Percentiles rank a stretch among this genome's conserved stretches.
These are phyloP conservation scores for Fraxinus pennsylvanica DNA, from an alignment of 257 asterid genomes.

Conservation along the genomic window DNA sequence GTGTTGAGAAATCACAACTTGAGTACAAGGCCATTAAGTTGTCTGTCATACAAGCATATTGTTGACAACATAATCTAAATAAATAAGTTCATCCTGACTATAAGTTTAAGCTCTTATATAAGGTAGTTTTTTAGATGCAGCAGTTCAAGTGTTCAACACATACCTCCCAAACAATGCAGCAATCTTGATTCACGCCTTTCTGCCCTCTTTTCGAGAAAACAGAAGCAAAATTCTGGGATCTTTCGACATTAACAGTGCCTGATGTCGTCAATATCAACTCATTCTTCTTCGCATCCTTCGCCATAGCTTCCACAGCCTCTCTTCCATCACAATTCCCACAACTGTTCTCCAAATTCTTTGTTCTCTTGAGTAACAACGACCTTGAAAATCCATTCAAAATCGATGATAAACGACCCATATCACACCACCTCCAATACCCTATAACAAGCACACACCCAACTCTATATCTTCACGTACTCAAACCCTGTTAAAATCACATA, in stretches of 20 bases:
- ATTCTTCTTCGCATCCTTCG: slow-evolving; percentile 68
- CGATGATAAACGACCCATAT: slow-evolving; percentile 79
- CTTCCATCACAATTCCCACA: slow-evolving; percentile 45
- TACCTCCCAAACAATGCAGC: slow-evolving; percentile 95
- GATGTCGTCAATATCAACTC: slow-evolving; percentile 76
- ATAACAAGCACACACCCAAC: slow-evolving; percentile 19
- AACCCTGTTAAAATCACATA: background rate
- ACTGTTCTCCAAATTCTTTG: slow-evolving; percentile 1
- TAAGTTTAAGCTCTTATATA: background rate
- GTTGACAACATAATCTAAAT: no score
- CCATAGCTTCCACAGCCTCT: slow-evolving; percentile 65
- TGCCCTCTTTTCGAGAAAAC: slow-evolving; percentile 81
- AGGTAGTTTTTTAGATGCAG: no score
- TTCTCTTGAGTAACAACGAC: slow-evolving; percentile 61
- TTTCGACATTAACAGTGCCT: slow-evolving; percentile 63
- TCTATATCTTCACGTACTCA: slow-evolving; percentile 12
- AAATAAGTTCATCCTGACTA: background rate
- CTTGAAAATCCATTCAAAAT: slow-evolving; percentile 90
- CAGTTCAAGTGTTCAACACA: background rate
- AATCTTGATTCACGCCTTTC: slow-evolving; percentile 84
- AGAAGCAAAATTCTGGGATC: slow-evolving; percentile 73
- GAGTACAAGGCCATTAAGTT: no score
- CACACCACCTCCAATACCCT: slow-evolving; percentile 20
- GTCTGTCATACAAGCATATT: no score
- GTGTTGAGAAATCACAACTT: no score